phyloP scores from a whole-genome alignment of 2,329 filamentous ascomycete genomes.

The Ophiostoma ulmi region DNA sequence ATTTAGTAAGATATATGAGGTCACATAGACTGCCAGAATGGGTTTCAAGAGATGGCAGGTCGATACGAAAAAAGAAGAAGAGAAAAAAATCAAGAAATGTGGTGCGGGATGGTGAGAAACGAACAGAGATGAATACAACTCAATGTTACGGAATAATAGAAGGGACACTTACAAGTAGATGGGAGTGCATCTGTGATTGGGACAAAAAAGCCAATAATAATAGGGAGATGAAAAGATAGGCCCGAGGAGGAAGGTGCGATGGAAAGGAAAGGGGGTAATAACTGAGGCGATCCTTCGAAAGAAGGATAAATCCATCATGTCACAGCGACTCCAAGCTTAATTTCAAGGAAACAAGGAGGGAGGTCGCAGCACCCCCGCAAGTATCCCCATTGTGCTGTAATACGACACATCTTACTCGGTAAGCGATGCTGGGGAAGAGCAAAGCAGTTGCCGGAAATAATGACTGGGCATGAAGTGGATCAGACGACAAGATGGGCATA shows the following conservation, averaged over 20 bases:
- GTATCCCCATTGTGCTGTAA: neutral
- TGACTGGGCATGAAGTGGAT: neutral
- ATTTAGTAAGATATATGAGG: no score
- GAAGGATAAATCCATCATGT: neutral
- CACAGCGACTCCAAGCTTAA: neutral
- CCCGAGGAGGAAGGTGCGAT: neutral
- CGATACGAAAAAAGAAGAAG: no score
- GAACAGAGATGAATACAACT: no score
- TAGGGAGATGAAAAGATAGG: neutral
- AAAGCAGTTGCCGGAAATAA: constrained; percentile 1
- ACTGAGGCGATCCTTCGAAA: neutral
- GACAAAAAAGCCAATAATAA: neutral
- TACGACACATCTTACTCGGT: neutral
- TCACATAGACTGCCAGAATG: no score
- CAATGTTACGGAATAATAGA: neutral
- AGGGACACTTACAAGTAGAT: neutral
- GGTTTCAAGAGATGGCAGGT: no score
- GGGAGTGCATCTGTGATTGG: neutral
- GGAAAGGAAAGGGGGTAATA: neutral
- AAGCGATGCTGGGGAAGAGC: constrained; percentile 7
- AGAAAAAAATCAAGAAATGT: no score
- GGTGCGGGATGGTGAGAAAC: neutral
- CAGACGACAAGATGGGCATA: neutral
- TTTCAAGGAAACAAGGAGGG: neutral
- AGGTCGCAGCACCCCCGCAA: neutral